Base-by-base conservation (phyloP, 2,329 filamentous ascomycete species). In the Leptographium radiaticola region DNA sequence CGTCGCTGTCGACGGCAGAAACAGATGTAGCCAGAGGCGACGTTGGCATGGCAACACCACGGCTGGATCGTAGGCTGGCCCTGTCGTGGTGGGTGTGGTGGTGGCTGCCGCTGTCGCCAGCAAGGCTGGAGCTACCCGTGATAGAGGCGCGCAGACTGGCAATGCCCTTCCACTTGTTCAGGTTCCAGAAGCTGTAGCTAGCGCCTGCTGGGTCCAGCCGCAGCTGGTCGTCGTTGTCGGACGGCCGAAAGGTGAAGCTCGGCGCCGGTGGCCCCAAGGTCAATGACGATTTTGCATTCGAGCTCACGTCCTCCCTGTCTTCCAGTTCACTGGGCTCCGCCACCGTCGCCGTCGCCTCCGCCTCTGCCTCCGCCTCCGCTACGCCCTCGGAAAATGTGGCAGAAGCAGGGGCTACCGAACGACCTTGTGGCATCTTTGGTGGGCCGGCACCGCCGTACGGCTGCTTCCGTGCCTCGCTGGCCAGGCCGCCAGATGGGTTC, bases 171-270 rank as follows among this genome's bases (percentile, higher is more conserved):
- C 77, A 81, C 25, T 75, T 70, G 39, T 71, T 73, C 20, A 79
- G 62, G 56, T 77, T 81, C 79, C 79, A 83, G 62, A 83, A 82
- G 11, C 71, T 70, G 49, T 70, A 71, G 49, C 67, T 70, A 6
- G 69, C 67, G 1, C 69, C 73, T 30, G 59, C 67, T 1, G 67
- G 54, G 49, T 75, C 72, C 0, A 69, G 56, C 9, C 63, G 62
- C 16, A 68, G 54, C 8, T 25, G 18, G 25, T 64, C 64, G 9
- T 71, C 67, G 2, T 68, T 70, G 4, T 71, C 71, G 5, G 73
- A 70, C 67, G 7, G 68, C 66, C 11, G 70, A 63, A n/a, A 71
- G 66, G 16, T 71, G 61, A 82, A 81, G 56, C 77, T 77, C 2
- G 79, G 79, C 1, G 75, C 75, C 0, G 77, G 78, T 0, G 74